These are phyloP conservation scores for Coemansia sp. DNA, from an alignment of 192 early-diverging fungal genomes.

Conservation along the genomic window DNA sequence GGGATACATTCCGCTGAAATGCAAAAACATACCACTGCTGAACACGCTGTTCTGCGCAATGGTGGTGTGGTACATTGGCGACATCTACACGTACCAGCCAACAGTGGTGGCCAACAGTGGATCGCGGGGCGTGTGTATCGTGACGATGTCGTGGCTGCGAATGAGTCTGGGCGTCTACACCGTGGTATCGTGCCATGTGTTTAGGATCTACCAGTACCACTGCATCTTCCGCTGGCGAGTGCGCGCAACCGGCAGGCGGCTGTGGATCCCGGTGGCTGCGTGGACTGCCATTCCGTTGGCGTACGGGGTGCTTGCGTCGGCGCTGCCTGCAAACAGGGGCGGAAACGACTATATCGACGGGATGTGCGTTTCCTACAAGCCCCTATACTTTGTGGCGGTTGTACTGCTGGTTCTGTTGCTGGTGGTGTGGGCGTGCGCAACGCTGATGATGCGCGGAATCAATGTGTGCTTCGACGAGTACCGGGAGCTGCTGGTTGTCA, in stretches of 20 bases:
- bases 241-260: constrained; percentile 18
- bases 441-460: constrained; percentile 17
- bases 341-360: constrained; percentile 15
- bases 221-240: constrained; percentile 36
- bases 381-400: constrained; percentile 38
- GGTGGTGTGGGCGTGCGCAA: constrained; percentile 23
- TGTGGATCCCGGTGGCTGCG: constrained; percentile 21
- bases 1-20: constrained; percentile 36
- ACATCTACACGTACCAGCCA: constrained; percentile 44
- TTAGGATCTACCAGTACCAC: constrained; percentile 47
- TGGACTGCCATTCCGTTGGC: constrained; percentile 14
- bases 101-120: constrained; percentile 13
- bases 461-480: constrained; percentile 45
- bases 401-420: constrained; percentile 21
- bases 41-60: constrained; percentile 26
- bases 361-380: constrained; percentile 31
- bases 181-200: constrained; percentile 27
- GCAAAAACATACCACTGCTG: constrained; percentile 49
- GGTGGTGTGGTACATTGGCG: constrained; percentile 42
- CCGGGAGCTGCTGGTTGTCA: constrained; percentile 32
- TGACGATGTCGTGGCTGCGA: constrained; percentile 47
- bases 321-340: constrained; percentile 14
- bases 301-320: constrained; percentile 37
- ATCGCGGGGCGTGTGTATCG: constrained; percentile 32
- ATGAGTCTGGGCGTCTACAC: constrained; percentile 39